Conservation (phyloP, 768 basidiomycete species). For the Lentinula sp. region DNA sequence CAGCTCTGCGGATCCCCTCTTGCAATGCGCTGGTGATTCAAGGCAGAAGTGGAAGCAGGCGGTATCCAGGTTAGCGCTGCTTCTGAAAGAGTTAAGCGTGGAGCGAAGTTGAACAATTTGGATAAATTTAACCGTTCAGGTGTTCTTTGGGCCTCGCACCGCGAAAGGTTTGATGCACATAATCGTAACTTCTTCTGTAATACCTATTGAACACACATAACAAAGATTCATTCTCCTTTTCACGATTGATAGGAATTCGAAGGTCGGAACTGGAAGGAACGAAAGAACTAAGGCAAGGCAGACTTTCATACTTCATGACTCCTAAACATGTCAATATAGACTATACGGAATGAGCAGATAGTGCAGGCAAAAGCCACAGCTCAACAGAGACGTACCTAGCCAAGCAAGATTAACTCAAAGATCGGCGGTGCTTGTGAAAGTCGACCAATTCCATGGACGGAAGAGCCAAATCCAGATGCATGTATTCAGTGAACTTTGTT, state of each 20-base stretch:
- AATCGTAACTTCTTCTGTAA: too few relatives aligned
- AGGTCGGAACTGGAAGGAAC: background rate
- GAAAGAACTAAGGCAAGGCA: background rate
- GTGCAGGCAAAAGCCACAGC: background rate
- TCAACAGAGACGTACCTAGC: background rate
- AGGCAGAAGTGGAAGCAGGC: background rate
- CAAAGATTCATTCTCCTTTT: too few relatives aligned
- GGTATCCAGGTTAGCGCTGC: background rate
- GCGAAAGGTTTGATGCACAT: background rate
- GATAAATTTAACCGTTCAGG: background rate
- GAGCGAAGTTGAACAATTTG: background rate
- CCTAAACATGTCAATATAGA: background rate
- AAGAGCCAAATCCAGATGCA: background rate
- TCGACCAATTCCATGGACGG: background rate
- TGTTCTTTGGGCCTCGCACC: background rate
- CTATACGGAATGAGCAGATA: background rate
- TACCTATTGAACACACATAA: too few relatives aligned
- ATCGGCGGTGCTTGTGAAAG: background rate
- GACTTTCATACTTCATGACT: background rate
- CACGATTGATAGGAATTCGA: too few relatives aligned
- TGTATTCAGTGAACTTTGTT: background rate
- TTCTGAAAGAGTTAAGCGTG: background rate
- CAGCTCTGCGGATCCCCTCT: slow-evolving; percentile 1
- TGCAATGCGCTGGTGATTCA: background rate
- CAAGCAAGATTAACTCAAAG: background rate